Conservation (phyloP, 2,329 filamentous ascomycete species). For the Microdochium paspali region DNA sequence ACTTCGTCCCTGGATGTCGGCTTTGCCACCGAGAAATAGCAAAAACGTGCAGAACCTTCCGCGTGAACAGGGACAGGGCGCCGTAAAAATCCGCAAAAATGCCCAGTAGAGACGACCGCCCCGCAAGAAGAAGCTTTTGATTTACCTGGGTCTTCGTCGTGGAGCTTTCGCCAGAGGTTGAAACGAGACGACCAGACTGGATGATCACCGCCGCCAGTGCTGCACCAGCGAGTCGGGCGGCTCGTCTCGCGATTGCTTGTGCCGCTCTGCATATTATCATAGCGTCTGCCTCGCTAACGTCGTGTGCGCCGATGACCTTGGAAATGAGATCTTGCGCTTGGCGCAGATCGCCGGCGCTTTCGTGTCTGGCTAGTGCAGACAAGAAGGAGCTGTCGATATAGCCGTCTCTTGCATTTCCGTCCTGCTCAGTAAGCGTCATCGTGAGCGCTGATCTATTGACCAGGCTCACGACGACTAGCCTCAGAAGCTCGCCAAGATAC, state of each 20-base stretch:
- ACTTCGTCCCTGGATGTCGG: slow-evolving; percentile 72
- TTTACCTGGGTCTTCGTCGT: not conserved
- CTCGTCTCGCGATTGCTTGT: slow-evolving; percentile 54
- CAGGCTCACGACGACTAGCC: slow-evolving; percentile 47
- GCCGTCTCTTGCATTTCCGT: slow-evolving; percentile 49
- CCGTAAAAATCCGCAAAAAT: not conserved
- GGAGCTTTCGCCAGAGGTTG: not conserved
- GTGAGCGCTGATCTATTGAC: slow-evolving; percentile 7
- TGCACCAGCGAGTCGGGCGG: slow-evolving; percentile 56
- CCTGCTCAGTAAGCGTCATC: slow-evolving; percentile 2
- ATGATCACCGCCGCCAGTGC: slow-evolving; percentile 55
- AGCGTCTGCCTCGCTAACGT: slow-evolving; percentile 43
- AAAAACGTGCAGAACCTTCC: slow-evolving; percentile 62
- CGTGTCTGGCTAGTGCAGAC: slow-evolving; percentile 53
- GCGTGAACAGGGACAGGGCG: not conserved
- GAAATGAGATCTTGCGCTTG: slow-evolving; percentile 25
- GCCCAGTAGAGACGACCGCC: not conserved
- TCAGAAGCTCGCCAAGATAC: slow-evolving; percentile 70
- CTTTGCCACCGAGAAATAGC: slow-evolving; percentile 78
- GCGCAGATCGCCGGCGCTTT: slow-evolving; percentile 36
- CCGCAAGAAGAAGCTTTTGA: not conserved
- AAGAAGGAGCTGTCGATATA: slow-evolving; percentile 60
- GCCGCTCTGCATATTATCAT: slow-evolving; percentile 52
- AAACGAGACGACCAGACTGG: slow-evolving; percentile 40
- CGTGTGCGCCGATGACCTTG: slow-evolving; percentile 29